Conservation (phyloP, 768 basidiomycete species). For the Calvatia gigantea region DNA sequence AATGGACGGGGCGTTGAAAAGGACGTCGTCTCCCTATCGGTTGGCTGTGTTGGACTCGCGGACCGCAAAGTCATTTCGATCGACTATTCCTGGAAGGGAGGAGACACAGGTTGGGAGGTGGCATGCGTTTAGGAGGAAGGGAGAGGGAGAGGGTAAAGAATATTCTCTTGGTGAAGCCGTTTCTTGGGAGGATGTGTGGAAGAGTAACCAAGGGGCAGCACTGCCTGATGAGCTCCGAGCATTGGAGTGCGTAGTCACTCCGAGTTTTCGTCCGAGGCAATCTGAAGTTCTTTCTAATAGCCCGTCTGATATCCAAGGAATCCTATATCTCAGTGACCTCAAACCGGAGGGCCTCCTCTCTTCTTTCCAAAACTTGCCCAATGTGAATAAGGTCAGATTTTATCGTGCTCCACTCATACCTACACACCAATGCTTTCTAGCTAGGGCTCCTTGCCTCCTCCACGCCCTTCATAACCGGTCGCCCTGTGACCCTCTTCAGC, state of each 20-base stretch:
- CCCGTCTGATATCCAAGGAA: conserved; percentile 4
- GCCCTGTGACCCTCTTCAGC: conserved; percentile 66
- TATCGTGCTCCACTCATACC: background rate
- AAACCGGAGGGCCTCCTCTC: conserved; percentile 54
- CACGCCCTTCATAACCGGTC: conserved; percentile 77
- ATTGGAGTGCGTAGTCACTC: conserved; percentile 30
- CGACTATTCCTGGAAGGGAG: conserved; percentile 55
- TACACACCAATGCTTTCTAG: conserved; percentile 25
- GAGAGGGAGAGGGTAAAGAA: conserved; percentile 10
- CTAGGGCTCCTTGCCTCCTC: conserved; percentile 68
- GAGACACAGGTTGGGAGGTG: conserved; percentile 67
- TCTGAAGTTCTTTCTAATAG: conserved; percentile 14
- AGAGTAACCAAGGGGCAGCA: conserved; percentile 18
- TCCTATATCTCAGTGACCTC: conserved; percentile 42
- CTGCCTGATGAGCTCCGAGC: conserved; percentile 30
- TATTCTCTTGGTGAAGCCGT: conserved; percentile 17
- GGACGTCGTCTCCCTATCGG: conserved; percentile 26
- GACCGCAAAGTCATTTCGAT: conserved; percentile 51
- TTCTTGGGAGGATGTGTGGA: conserved; percentile 53
- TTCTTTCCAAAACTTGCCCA: conserved; percentile 38
- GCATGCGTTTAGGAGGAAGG: conserved; percentile 54
- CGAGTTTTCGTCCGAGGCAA: conserved; percentile 2
- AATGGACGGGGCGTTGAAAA: background rate
- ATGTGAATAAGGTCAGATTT: conserved; percentile 45
- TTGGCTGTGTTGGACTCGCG: conserved; percentile 50